phyloP scores from a whole-genome alignment of 2,329 filamentous ascomycete species.

The Lasiodiplodia sp. region DNA sequence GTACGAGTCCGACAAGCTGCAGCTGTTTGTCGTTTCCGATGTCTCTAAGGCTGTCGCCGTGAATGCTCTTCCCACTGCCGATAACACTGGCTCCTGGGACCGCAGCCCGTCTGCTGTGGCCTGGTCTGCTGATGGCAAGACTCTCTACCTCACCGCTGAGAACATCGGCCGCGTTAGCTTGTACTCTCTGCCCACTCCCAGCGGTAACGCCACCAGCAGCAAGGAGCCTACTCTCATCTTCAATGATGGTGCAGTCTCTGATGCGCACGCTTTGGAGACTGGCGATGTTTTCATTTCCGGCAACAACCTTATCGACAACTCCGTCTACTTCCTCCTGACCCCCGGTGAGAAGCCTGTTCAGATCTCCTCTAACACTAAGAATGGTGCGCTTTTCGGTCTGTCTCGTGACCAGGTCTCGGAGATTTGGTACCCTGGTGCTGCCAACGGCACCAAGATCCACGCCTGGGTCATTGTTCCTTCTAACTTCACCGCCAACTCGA shows the following conservation, averaged over 20 bases:
- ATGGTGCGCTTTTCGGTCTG: conserved; percentile 72
- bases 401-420: conserved; percentile 69
- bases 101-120: conserved; percentile 58
- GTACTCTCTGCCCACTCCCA: conserved; percentile 56
- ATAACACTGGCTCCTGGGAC: conserved; percentile 69
- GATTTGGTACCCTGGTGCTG: conserved; percentile 73
- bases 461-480: conserved; percentile 71
- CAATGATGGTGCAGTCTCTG: conserved; percentile 33
- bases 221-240: conserved; percentile 19
- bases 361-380: conserved; percentile 70
- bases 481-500: conserved; percentile 72
- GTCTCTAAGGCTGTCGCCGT: conserved; percentile 64
- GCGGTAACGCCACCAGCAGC: conserved; percentile 3
- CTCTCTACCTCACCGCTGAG: conserved; percentile 77
- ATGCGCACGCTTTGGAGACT: conserved; percentile 61
- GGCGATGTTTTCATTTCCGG: conserved; percentile 68
- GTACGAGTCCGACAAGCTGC: conserved; percentile 83
- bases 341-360: conserved; percentile 37
- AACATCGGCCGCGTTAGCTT: conserved; percentile 71
- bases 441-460: conserved; percentile 68
- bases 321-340: conserved; percentile 60
- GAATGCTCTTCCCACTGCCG: conserved; percentile 67
- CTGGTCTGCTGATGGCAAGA: conserved; percentile 63
- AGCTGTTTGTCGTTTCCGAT: conserved; percentile 70
- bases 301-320: conserved; percentile 76